phyloP scores from a whole-genome alignment of 2,329 filamentous ascomycete species.

The Alternaria longipes region DNA sequence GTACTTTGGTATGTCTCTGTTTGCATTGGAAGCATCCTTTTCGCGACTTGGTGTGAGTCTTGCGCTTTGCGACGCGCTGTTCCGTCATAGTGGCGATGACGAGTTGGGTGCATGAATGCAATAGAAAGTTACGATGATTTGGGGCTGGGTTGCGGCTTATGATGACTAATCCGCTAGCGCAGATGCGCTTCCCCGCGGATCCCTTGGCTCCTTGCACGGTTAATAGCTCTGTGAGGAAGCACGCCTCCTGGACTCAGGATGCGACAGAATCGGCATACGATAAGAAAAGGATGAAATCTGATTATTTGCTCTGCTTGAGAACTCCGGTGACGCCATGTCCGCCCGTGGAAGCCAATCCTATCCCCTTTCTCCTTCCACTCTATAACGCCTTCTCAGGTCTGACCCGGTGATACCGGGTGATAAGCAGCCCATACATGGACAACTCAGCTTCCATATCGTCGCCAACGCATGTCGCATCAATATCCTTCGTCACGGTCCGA shows the following conservation, averaged over 20 bases:
- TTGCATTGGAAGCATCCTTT: slow-evolving; percentile 46
- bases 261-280: neutral
- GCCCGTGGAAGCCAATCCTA: neutral
- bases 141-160: slow-evolving; percentile 4
- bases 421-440: neutral
- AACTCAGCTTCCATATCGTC: neutral
- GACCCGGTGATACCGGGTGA: neutral
- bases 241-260: neutral
- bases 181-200: neutral
- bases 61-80: slow-evolving; percentile 38
- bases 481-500: neutral
- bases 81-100: slow-evolving; percentile 23
- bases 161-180: slow-evolving; percentile 4
- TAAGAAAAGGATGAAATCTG: neutral
- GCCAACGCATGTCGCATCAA: neutral
- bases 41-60: slow-evolving; percentile 45
- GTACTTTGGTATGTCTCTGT: slow-evolving; percentile 45
- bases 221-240: neutral
- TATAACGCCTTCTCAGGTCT: neutral
- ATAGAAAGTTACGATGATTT: slow-evolving; percentile 4
- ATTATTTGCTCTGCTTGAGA: neutral
- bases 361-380: neutral
- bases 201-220: neutral
- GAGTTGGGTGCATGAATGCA: neutral
- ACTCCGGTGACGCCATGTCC: neutral